phyloP scores from a whole-genome alignment of 768 basidiomycete species.

The Tephrocybe rancida region DNA sequence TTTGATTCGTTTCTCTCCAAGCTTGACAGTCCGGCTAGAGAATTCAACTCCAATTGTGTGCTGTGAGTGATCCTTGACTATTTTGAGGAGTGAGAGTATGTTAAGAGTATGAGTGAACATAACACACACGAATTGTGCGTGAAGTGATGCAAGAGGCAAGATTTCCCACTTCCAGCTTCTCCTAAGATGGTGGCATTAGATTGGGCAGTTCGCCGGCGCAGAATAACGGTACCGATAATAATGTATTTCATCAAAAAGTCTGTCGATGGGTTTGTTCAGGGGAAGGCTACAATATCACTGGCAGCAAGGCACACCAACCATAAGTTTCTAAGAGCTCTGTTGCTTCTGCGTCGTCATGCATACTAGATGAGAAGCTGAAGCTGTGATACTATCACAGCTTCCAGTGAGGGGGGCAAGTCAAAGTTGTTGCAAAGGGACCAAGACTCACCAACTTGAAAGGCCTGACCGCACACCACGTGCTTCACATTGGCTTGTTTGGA shows the following conservation, averaged over 20 bases:
- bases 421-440: neutral
- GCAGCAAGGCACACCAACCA: constrained; percentile 48
- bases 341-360: constrained; percentile 78
- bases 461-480: no score
- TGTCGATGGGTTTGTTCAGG: constrained; percentile 34
- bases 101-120: neutral
- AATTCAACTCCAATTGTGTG: constrained; percentile 99
- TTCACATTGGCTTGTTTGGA: no score
- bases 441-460: no score
- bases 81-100: constrained; percentile 5
- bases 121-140: constrained; percentile 91
- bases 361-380: constrained; percentile 27
- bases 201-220: constrained; percentile 10
- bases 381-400: constrained; percentile 10
- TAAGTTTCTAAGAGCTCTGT: constrained; percentile 96
- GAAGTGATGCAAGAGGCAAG: constrained; percentile 94
- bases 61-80: constrained; percentile 95
- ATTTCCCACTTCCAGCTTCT: constrained; percentile 97
- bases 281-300: neutral
- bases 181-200: constrained; percentile 48
- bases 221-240: constrained; percentile 71
- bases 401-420: neutral
- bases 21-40: constrained; percentile 88
- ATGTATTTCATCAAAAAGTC: constrained; percentile 99
- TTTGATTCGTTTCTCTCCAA: constrained; percentile 94